These are phyloP conservation scores for Paramecium caudatum DNA, from an alignment of 73 alveolate genomes.

Conservation along the genomic window DNA sequence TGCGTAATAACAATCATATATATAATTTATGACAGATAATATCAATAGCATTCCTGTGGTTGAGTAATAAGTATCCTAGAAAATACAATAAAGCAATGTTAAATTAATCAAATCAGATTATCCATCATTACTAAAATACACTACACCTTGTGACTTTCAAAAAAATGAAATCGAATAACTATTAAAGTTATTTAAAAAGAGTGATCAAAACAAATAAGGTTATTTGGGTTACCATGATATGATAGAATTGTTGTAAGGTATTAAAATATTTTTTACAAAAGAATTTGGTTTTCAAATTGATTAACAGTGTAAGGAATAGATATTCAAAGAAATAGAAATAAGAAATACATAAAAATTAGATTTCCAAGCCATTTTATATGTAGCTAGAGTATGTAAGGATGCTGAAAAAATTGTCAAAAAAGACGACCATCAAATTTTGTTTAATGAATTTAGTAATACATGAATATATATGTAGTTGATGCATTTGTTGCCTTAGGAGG, in stretches of 20 bases:
- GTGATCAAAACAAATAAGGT: conserved; percentile 29
- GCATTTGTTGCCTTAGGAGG: conserved; percentile 93
- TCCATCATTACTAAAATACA: conserved; percentile 14
- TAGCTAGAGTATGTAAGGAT: conserved; percentile 44
- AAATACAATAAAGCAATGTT: conserved; percentile 6
- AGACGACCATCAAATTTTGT: not conserved
- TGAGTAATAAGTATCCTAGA: not conserved
- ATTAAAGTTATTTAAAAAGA: conserved; percentile 12
- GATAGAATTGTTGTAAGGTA: conserved; percentile 27
- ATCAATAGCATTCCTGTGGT: not conserved
- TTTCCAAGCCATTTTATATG: conserved; percentile 4
- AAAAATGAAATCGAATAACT: conserved; percentile 33
- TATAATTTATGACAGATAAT: no score
- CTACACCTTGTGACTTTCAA: not conserved
- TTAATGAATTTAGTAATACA: conserved; percentile 40
- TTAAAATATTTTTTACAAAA: not conserved
- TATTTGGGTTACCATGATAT: conserved; percentile 5
- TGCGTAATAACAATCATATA: no score
- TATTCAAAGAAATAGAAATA: conserved; percentile 48
- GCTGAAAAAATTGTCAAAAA: not conserved
- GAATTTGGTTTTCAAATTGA: conserved; percentile 43
- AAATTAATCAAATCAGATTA: not conserved
- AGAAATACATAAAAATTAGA: conserved; percentile 53
- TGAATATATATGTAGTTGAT: conserved; percentile 76
- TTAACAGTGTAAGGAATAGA: conserved; percentile 28